Evolutionary conservation across 1,139 yeast genomes (phyloP), one percentile per base, ranked within the genome.

Genomic region (Suhomyces guaymorum): DNA sequence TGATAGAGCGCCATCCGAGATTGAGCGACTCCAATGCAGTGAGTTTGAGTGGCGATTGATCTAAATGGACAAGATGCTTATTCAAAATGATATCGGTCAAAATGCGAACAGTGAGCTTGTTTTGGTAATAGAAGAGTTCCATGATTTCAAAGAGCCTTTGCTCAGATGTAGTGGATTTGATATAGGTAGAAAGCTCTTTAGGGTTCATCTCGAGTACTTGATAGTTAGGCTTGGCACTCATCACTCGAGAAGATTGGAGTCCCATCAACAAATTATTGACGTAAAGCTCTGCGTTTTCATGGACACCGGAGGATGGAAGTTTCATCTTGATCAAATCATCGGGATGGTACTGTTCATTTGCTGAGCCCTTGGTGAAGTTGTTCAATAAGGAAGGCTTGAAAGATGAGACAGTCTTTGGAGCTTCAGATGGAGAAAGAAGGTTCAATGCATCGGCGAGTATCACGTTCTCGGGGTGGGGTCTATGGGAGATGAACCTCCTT

Each of bases 401-500:
- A n/a, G 22, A 23, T 6, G 35, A 26, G 8, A 23, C 11, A 9
- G 42, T 15, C 26, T 38, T 31, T 21, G 41, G 15, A 8, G 30
- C 17, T 13, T 39, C 41, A 6, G 42, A 22, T 14, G 58, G 66
- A 10, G 66, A 55, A 21, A 68, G 55, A n/a, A 68, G 55, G 38
- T 66, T 68, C 33, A 69, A 51, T 0, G 73, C 73, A 36, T 63
- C 69, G 1, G 70, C 70, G 24, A 66, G 47, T 10, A 58, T 40
- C 10, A 59, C 55, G 26, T 58, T 52, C 22, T 59, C 65, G 10
- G 40, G 29, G 18, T 35, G 39, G 3, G 42, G 26, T 31, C 40
- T 43, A 23, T 32, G 43, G 12, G 47, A 35, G n/a, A 39, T 27
- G 23, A 37, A 25, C 12, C 49, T 35, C 3, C 26, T 21, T 10